Base-by-base conservation (phyloP, 371 early-diverging fungal species). In the Rhizopus sp. region DNA sequence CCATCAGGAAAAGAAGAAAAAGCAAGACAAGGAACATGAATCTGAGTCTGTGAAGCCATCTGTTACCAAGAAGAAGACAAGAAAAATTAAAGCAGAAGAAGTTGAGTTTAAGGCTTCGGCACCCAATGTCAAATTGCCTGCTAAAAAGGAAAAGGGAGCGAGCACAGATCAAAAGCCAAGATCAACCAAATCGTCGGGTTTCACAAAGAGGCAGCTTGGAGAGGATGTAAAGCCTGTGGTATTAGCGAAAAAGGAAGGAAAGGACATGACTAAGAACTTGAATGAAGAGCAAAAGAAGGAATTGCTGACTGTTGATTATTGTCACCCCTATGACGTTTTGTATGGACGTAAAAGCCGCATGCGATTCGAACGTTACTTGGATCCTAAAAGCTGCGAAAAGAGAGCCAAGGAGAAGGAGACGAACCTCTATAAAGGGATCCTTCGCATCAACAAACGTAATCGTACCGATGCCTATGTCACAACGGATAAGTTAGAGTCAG, bases 391-490 rank as follows among this genome's bases (percentile, higher is more conserved):
- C 10, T 63, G 62, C 17, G 29, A 55, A 35, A 29, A 61, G 23
- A 60, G 49, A n/a, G 7, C 72, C 1, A 39, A 59, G 4, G 16
- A 64, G 15, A 62, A 56, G 0, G 31, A 34, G 1, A 29, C 46
- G 7, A 46, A 46, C 10, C 40, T 70, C 0, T 60, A 64, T 33
- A 59, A 71, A 9, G 93, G 91, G 2, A 52, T 70, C 1, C 45
- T 92, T 23, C 85, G 91, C 13, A 80, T 91, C 60, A 92, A 85
- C 66, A 83, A 81, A 45, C 73, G 78, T 41, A 79, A 76, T 50
- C 72, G 83, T 33, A 60, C 49, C 32, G 88, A 91, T 50, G 87
- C 86, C 13, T 92, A 92, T 70, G 89, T 89, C 16, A 79, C 85
- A 5, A 62, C 54, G n/a, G 72, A 75, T 12, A 48, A 45, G 7